Conservation (phyloP, 2,329 filamentous ascomycete genomes). For the Teratosphaeria nubilosa region DNA sequence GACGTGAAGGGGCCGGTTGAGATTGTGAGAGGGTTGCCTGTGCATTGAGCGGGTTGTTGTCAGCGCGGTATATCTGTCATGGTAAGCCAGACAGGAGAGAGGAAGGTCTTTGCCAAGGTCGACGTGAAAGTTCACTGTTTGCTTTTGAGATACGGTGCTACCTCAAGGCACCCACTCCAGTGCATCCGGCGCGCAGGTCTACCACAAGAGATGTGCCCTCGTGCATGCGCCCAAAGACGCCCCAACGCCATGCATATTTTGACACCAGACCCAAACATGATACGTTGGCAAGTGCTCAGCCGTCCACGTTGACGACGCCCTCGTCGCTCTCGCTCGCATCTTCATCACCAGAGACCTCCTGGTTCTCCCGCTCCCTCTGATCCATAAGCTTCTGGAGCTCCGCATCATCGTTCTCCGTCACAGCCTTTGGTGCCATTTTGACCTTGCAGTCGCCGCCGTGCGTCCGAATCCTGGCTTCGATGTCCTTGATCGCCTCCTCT, state of each 20-base stretch:
- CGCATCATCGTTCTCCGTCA: constrained; percentile 96
- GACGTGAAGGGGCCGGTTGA: not conserved
- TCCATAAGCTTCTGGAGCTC: constrained; percentile 97
- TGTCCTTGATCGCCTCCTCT: constrained; percentile 81
- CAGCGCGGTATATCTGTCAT: not conserved
- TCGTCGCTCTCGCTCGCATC: constrained; percentile 93
- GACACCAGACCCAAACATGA: not conserved
- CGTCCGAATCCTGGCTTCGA: constrained; percentile 67
- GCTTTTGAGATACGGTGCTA: not conserved
- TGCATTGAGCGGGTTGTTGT: not conserved
- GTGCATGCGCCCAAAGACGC: not conserved
- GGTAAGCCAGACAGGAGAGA: not conserved
- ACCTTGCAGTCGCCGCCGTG: constrained; percentile 73
- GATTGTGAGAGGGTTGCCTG: not conserved
- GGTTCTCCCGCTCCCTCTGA: constrained; percentile 96
- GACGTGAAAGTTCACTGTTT: not conserved
- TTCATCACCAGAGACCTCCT: constrained; percentile 95
- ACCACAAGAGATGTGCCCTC: not conserved
- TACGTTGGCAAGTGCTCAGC: not conserved
- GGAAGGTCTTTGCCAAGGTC: not conserved
- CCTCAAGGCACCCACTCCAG: not conserved
- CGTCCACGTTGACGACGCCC: constrained; percentile 50
- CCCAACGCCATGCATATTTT: not conserved
- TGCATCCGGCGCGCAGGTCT: not conserved
- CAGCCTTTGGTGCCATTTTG: constrained; percentile 98